Evolutionary conservation across 2,329 filamentous ascomycete genomes (phyloP), one percentile per base, ranked within the genome.

Genomic region (Macroventuria anomochaeta): DNA sequence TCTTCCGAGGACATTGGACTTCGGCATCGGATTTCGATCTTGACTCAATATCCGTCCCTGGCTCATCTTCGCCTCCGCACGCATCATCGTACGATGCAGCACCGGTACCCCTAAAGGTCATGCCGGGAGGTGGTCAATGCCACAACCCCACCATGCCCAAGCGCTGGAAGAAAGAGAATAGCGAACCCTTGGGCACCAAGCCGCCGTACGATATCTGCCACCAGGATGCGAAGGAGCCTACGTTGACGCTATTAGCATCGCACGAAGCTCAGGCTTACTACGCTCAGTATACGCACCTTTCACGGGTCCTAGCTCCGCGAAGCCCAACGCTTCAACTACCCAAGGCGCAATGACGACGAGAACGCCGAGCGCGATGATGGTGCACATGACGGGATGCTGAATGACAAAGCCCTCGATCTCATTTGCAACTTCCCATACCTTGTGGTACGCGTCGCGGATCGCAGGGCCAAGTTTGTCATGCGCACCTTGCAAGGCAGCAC

Each of bases 111-210:
- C 18, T 25, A 5, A 34, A 36, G 37, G 18, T 18, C 12, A 25
- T 20, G 39, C 28, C 34, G 28, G 15, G 11, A 46, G 15, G 8
- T n/a, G 46, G 53, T 59, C 49, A 62, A 34, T 62, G 64, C 51
- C 38, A 32, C 28, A 49, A 28, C 68, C 63, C 70, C 31, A 60
- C 64, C 75, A 79, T 79, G 0, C 77, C 76, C 53, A 79, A 56
- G 11, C 74, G 64, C 68, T 79, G 77, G 26, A 80, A 72, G 43
- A 69, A 80, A 2, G 71, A 70, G 53, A 78, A 77, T n/a, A 80
- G 55, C 4, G 76, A 75, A 0, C 67, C 68, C 52, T 73, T 73
- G 0, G 76, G 73, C 43, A 79, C 75, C 39, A 70, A 70, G 1
- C 75, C 76, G 2, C 61, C 63, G 59, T 78, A 79, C 1, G 46